A percentile compares a stretch with the other conserved stretches of the same genome.
phyloP scores from a whole-genome alignment of 768 basidiomycete species.

The Lanmaoa pseudosensibilis region DNA sequence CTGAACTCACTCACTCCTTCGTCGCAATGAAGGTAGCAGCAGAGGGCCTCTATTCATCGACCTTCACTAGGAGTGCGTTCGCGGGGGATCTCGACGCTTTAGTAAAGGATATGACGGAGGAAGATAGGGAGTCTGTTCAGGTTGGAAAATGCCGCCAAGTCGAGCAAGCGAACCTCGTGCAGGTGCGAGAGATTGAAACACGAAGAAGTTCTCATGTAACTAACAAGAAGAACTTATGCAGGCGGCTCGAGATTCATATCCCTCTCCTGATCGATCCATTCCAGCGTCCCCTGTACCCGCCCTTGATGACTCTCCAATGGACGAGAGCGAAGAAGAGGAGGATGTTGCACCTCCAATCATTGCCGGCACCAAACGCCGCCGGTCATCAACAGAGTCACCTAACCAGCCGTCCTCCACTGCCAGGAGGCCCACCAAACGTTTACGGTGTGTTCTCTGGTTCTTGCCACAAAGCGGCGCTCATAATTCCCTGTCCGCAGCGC shows the following conservation, averaged over 20 bases:
- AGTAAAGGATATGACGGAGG: constrained; percentile 30
- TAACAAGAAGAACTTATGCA: not conserved
- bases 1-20: constrained; percentile 28
- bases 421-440: constrained; percentile 20
- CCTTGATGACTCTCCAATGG: constrained; percentile 5
- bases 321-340: constrained; percentile 20
- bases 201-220: not conserved
- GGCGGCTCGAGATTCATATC: constrained; percentile 5
- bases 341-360: constrained; percentile 12
- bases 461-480: fast-evolving
- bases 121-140: not conserved
- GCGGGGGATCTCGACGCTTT: constrained; percentile 29
- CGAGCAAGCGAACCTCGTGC: not conserved
- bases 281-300: constrained; percentile 8
- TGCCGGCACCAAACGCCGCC: constrained; percentile 3
- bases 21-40: constrained; percentile 31
- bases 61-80: constrained; percentile 28
- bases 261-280: constrained; percentile 17
- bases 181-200: constrained; percentile 3
- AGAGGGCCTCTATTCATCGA: constrained; percentile 32
- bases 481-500: not conserved
- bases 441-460: constrained; percentile 14
- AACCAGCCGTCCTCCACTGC: not conserved
- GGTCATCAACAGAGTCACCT: not conserved
- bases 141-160: not conserved